Evolutionary conservation across 495 filamentous ascomycete genomes (phyloP).

Genomic region (Terfezia boudieri): DNA sequence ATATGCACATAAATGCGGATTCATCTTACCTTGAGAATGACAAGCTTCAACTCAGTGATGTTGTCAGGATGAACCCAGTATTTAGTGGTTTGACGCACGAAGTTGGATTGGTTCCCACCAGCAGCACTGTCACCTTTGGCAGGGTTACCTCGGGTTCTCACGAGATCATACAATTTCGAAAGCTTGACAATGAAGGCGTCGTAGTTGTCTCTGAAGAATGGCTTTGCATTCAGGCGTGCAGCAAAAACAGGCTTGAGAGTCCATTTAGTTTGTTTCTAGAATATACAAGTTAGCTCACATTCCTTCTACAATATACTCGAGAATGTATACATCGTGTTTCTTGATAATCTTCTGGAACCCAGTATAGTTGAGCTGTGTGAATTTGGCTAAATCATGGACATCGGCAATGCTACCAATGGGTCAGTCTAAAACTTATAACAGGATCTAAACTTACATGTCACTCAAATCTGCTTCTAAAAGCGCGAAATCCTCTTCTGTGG

Average conservation of each 20-base stretch:
- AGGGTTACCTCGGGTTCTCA: conserved; percentile 77
- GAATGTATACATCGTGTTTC: conserved; percentile 73
- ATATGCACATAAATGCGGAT: background rate
- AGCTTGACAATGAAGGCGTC: conserved; percentile 90
- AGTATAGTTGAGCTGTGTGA: conserved; percentile 94
- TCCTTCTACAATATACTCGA: background rate
- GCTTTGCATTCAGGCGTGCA: conserved; percentile 74
- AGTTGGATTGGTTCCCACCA: conserved; percentile 82
- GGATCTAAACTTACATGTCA: conserved; percentile 34
- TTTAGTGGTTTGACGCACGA: conserved; percentile 91
- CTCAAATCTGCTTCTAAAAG: conserved; percentile 83
- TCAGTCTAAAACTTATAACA: background rate
- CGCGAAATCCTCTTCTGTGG: conserved; percentile 81
- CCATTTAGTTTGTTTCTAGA: conserved; percentile 83
- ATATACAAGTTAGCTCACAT: background rate
- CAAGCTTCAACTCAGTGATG: conserved; percentile 91
- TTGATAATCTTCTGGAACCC: conserved; percentile 99
- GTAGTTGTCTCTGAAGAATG: conserved; percentile 97
- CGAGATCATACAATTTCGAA: conserved; percentile 84
- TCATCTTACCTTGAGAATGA: conserved; percentile 55
- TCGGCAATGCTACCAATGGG: conserved; percentile 45
- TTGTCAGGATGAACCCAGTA: conserved; percentile 99
- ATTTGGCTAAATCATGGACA: conserved; percentile 95
- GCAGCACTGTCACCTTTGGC: conserved; percentile 78
- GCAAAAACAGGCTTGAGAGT: conserved; percentile 86